phyloP scores from a whole-genome alignment of 495 filamentous ascomycete species.

The Aspergillus bertholletiae region DNA sequence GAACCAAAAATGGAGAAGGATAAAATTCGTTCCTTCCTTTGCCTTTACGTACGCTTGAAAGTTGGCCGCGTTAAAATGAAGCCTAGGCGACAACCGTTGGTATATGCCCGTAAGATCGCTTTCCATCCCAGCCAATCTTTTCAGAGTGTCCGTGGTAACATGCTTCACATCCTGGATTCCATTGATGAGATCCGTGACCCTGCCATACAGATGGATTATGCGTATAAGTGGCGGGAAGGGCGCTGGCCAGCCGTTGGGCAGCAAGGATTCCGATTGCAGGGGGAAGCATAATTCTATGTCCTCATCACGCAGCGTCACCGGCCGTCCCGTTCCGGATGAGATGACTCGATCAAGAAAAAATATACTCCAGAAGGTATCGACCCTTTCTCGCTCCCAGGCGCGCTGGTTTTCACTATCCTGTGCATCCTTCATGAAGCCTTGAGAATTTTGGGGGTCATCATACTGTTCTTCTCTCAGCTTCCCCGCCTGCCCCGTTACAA shows the following conservation, averaged over 20 bases:
- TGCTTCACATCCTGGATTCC: conserved; percentile 73
- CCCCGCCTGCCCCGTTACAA: conserved; percentile 44
- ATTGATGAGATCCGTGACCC: conserved; percentile 79
- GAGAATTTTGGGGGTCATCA: conserved; percentile 31
- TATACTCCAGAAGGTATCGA: conserved; percentile 82
- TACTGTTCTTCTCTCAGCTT: conserved; percentile 42
- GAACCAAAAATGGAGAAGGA: conserved; percentile 89
- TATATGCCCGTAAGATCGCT: conserved; percentile 74
- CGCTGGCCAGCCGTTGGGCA: conserved; percentile 61
- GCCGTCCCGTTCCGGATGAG: conserved; percentile 76
- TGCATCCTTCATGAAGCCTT: conserved; percentile 17
- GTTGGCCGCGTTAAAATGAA: conserved; percentile 77
- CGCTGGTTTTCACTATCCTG: conserved; percentile 37
- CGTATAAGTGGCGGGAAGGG: conserved; percentile 76
- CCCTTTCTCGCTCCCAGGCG: conserved; percentile 65
- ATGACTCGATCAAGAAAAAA: conserved; percentile 84
- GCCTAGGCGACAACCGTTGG: conserved; percentile 62
- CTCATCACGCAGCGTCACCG: conserved; percentile 74
- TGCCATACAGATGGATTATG: conserved; percentile 79
- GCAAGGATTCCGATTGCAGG: conserved; percentile 53
- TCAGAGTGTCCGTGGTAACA: conserved; percentile 66
- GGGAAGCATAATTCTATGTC: conserved; percentile 79
- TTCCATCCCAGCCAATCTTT: conserved; percentile 68
- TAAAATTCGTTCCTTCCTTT: conserved; percentile 77
- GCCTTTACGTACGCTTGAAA: conserved; percentile 73